Evolutionary conservation across 768 basidiomycete genomes (phyloP).

Genomic region (Sarcodon sp.): DNA sequence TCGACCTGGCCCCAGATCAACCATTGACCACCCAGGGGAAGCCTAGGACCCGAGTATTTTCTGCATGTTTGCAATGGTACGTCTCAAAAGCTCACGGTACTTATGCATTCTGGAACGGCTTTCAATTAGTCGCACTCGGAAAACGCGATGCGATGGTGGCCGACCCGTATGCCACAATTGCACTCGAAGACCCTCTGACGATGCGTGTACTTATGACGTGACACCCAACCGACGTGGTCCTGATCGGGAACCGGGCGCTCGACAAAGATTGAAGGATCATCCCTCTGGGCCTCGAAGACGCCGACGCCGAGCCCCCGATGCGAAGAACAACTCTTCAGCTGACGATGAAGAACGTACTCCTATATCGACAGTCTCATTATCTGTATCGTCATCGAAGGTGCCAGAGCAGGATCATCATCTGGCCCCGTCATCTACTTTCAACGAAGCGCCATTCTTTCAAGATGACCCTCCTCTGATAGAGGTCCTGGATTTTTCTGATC

Average conservation of each 20-base stretch:
- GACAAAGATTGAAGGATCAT: constrained; percentile 36
- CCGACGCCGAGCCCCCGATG: background rate
- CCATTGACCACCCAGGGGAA: constrained; percentile 77
- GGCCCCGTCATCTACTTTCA: background rate
- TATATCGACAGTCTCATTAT: background rate
- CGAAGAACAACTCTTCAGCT: background rate
- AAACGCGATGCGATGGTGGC: constrained; percentile 75
- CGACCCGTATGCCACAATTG: constrained; percentile 72
- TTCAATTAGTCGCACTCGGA: constrained; percentile 48
- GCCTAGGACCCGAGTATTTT: constrained; percentile 60
- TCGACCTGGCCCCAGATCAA: constrained; percentile 63
- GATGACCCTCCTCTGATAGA: background rate
- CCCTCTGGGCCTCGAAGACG: background rate
- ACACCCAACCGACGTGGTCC: constrained; percentile 72
- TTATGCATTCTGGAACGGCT: constrained; percentile 1
- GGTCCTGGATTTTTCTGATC: background rate
- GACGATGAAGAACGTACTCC: background rate
- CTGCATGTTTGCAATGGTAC: constrained; percentile 72
- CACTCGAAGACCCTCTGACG: constrained; percentile 26
- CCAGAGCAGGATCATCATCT: background rate
- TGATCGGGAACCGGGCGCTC: constrained; percentile 68
- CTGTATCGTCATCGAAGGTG: background rate
- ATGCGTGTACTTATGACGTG: constrained; percentile 53
- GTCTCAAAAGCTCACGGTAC: constrained; percentile 5
- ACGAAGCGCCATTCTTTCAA: background rate